A percentile compares a stretch with the other conserved stretches of the same genome.
Conservation (phyloP, 768 basidiomycete species). For the Podaxis sp. region DNA sequence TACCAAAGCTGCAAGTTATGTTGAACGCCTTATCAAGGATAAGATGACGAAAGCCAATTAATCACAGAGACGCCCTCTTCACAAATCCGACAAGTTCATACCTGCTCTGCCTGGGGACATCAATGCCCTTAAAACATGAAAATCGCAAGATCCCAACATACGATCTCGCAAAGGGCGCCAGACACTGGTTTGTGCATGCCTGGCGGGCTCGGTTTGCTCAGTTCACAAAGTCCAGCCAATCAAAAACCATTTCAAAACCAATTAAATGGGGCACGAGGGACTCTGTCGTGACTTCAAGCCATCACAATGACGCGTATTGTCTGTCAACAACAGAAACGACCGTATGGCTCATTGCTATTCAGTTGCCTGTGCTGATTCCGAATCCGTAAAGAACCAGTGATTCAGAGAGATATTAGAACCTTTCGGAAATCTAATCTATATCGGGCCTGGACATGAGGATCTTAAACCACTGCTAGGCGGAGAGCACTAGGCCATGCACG, state of each 20-base stretch:
- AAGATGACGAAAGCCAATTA: not conserved
- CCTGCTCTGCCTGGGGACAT: not conserved
- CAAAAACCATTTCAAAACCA: not conserved
- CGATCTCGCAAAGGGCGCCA: not conserved
- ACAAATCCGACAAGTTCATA: not conserved
- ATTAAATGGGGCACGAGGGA: not conserved
- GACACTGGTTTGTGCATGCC: not conserved
- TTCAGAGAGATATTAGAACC: not conserved
- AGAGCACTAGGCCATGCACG: not conserved
- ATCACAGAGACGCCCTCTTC: not conserved
- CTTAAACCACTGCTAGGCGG: not conserved
- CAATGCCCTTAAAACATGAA: too few relatives aligned
- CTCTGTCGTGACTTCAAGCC: not conserved
- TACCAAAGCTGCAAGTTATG: not conserved
- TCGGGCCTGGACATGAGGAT: not conserved
- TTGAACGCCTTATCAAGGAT: not conserved
- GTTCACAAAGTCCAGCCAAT: not conserved
- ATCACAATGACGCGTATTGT: slow-evolving; percentile 1
- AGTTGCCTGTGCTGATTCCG: not conserved
- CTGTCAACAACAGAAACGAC: not conserved
- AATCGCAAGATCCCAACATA: not conserved
- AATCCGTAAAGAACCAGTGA: not conserved
- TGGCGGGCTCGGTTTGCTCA: not conserved
- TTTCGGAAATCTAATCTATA: slow-evolving; percentile 1
- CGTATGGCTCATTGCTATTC: not conserved